These are phyloP conservation scores for Magnolia changhungtana DNA, from an alignment of 164 flowering plant species.

Conservation along the genomic window DNA sequence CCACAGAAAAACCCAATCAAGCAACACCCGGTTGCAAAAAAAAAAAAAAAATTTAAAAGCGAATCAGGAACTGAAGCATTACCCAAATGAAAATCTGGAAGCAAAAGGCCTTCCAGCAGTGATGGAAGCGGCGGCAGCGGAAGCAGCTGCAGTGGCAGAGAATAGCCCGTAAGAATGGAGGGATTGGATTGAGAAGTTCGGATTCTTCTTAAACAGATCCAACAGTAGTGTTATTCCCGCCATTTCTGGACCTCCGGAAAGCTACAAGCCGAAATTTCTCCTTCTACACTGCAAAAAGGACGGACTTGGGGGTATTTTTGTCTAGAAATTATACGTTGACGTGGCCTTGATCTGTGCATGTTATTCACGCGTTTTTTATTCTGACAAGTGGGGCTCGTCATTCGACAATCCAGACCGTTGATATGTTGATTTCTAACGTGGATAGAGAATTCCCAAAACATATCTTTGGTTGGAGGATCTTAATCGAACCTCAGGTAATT, in stretches of 20 bases:
- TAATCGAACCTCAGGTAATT: too few relatives aligned
- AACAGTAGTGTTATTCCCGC: conserved; percentile 42
- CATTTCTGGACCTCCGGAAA: conserved; percentile 19
- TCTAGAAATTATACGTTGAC: too few relatives aligned
- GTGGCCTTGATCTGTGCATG: too few relatives aligned
- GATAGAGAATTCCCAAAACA: too few relatives aligned
- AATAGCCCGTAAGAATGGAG: conserved; percentile 45
- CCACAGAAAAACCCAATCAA: not conserved
- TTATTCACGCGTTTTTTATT: too few relatives aligned
- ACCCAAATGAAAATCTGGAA: conserved; percentile 57
- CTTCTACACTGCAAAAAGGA: too few relatives aligned
- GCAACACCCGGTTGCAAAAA: not conserved
- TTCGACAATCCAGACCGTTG: too few relatives aligned
- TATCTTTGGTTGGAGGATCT: too few relatives aligned
- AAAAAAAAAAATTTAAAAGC: not conserved
- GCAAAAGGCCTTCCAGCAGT: conserved; percentile 36
- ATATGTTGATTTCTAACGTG: too few relatives aligned
- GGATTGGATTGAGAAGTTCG: conserved; percentile 29
- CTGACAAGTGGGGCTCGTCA: too few relatives aligned
- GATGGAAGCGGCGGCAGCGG: conserved; percentile 56
- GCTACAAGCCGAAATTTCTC: too few relatives aligned
- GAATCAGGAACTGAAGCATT: not conserved
- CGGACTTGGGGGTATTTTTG: too few relatives aligned
- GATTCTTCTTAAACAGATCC: conserved; percentile 57
- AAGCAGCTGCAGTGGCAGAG: conserved; percentile 46